Conservation (phyloP, 73 alveolate genomes). For the Stentor coeruleus region DNA sequence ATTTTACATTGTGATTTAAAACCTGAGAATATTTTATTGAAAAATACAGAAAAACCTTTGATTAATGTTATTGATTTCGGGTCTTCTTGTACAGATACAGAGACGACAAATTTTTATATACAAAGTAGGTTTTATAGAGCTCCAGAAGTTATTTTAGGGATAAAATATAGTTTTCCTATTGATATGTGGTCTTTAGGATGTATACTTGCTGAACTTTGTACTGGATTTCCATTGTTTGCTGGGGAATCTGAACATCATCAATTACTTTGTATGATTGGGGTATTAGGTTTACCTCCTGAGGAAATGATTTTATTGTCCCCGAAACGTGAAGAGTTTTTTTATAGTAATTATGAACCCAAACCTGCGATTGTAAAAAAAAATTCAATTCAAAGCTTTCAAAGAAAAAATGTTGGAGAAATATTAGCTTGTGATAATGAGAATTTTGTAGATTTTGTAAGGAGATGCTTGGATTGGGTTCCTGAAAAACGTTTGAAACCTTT, state of each 20-base stretch:
- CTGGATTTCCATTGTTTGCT: neutral
- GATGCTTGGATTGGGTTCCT: conserved; percentile 88
- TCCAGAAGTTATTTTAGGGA: neutral
- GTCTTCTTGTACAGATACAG: neutral
- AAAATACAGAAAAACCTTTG: neutral
- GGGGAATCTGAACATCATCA: neutral
- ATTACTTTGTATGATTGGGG: neutral
- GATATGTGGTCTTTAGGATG: conserved; percentile 1
- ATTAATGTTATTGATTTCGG: neutral
- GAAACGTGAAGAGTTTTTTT: no score
- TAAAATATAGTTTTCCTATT: neutral
- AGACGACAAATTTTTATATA: neutral
- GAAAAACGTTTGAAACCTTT: conserved; percentile 79
- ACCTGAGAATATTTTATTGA: neutral
- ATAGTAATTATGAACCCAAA: no score
- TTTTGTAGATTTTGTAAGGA: conserved; percentile 66
- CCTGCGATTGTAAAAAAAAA: no score
- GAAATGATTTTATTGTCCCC: no score
- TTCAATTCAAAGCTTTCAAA: no score
- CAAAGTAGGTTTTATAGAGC: conserved; percentile 6
- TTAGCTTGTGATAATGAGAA: conserved; percentile 58
- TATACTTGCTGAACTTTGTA: neutral
- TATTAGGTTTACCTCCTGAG: neutral
- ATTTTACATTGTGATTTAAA: conserved; percentile 1
- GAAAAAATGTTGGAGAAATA: conserved; percentile 47